Evolutionary conservation across 2,329 filamentous ascomycete genomes (phyloP).

Genomic region (Chrysoporthe cubensis): DNA sequence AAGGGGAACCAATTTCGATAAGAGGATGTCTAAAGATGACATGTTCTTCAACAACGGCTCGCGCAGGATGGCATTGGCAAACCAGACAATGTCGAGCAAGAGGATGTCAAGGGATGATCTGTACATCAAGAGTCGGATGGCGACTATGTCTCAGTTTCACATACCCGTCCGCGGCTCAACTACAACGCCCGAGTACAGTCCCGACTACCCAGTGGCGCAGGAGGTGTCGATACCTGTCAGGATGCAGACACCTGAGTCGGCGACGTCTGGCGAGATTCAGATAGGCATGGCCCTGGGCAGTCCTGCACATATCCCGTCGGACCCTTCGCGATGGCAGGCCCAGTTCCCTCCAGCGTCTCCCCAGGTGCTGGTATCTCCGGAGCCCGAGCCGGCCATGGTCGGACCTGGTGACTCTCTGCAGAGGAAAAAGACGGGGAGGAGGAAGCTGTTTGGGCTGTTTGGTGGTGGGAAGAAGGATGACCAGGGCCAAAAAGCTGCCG

Average conservation of each 20-base stretch:
- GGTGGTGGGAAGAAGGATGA: slow-evolving; percentile 45
- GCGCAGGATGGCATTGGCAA: slow-evolving; percentile 12
- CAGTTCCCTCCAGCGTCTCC: slow-evolving; percentile 29
- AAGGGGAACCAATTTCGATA: slow-evolving; percentile 38
- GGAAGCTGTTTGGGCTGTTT: slow-evolving; percentile 63
- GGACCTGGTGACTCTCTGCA: slow-evolving; percentile 32
- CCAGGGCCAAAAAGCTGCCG: slow-evolving; percentile 30
- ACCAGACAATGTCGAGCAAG: slow-evolving; percentile 36
- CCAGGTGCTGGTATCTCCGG: slow-evolving; percentile 23
- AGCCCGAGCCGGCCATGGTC: slow-evolving; percentile 15
- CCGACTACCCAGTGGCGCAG: slow-evolving; percentile 38
- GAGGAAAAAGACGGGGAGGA: slow-evolving; percentile 58
- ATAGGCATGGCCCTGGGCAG: slow-evolving; percentile 80
- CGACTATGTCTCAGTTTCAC: slow-evolving; percentile 42
- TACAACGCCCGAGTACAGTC: slow-evolving; percentile 49
- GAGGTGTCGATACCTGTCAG: slow-evolving; percentile 41
- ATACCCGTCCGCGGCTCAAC: slow-evolving; percentile 46
- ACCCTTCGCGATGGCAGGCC: slow-evolving; percentile 36
- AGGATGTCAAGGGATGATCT: slow-evolving; percentile 50
- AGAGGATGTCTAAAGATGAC: slow-evolving; percentile 51
- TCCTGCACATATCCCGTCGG: slow-evolving; percentile 53
- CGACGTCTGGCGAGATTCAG: slow-evolving; percentile 48
- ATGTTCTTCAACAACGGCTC: slow-evolving; percentile 40
- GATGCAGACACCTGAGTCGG: slow-evolving; percentile 49
- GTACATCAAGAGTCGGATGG: slow-evolving; percentile 38